These are phyloP conservation scores for Angomonas deanei DNA, from an alignment of 208 protist genomes.

Conservation along the genomic window DNA sequence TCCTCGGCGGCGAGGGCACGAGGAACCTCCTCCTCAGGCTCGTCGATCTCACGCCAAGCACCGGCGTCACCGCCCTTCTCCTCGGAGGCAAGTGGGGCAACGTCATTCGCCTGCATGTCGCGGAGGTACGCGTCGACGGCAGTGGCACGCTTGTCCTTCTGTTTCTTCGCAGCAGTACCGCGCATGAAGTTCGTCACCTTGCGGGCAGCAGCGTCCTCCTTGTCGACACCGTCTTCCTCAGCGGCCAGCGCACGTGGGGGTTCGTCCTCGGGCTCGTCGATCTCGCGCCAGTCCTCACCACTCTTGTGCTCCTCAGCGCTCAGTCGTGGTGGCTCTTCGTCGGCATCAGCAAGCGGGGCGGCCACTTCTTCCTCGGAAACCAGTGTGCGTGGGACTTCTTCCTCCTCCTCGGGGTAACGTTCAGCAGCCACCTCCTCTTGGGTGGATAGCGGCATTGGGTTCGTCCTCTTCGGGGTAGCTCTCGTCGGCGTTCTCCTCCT, in stretches of 20 bases:
- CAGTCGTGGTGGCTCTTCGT: not conserved
- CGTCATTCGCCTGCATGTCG: slow-evolving; percentile 10
- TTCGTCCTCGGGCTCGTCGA: not conserved
- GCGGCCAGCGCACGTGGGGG: not conserved
- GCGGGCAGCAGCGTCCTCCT: not conserved
- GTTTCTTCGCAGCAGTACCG: slow-evolving; percentile 7
- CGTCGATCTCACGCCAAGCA: not conserved
- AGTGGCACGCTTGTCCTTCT: not conserved
- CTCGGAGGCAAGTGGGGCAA: not conserved
- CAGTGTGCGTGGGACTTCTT: not conserved
- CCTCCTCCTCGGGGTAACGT: slow-evolving; percentile 1
- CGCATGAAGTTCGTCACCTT: slow-evolving; percentile 20
- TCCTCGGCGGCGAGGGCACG: not conserved
- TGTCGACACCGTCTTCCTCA: not conserved
- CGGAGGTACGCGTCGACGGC: slow-evolving; percentile 8
- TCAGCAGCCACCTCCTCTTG: not conserved
- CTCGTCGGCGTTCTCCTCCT: not conserved
- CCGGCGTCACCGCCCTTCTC: not conserved
- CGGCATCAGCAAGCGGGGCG: not conserved
- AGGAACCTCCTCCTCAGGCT: not conserved
- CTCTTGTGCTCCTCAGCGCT: not conserved
- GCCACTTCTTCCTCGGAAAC: not conserved
- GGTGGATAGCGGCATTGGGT: not conserved
- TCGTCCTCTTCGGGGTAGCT: not conserved
- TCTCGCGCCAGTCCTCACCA: too few species aligned